These are phyloP conservation scores for Xylaria sp. DNA, from an alignment of 2,329 filamentous ascomycete species.

Conservation along the genomic window DNA sequence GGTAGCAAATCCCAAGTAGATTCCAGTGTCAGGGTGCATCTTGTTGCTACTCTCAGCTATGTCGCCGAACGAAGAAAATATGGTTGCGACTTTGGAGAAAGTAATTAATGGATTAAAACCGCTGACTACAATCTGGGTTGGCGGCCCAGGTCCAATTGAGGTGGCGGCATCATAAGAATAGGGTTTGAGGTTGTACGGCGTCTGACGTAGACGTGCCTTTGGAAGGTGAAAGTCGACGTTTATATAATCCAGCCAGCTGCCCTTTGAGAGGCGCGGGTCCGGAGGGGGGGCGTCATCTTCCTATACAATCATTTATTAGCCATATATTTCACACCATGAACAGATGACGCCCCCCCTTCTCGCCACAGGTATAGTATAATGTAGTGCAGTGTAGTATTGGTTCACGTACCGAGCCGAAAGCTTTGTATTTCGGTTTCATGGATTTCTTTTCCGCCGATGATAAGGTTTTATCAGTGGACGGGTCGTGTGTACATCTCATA, in stretches of 20 bases:
- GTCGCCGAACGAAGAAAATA: constrained; percentile 85
- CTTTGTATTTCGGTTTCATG: constrained; percentile 70
- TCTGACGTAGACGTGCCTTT: constrained; percentile 76
- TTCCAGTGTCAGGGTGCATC: constrained; percentile 93
- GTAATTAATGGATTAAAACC: constrained; percentile 93
- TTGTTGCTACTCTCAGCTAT: constrained; percentile 93
- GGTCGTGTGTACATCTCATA: constrained; percentile 71
- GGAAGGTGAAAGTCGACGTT: constrained; percentile 75
- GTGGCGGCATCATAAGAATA: constrained; percentile 85
- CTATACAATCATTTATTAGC: constrained; percentile 75
- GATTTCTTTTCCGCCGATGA: constrained; percentile 67
- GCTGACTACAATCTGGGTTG: constrained; percentile 91
- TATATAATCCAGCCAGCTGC: constrained; percentile 74
- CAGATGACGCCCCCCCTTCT: constrained; percentile 73
- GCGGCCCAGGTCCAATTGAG: constrained; percentile 88
- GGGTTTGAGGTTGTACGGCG: constrained; percentile 82
- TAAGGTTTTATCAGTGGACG: constrained; percentile 54
- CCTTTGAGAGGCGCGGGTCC: constrained; percentile 83
- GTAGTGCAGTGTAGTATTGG: constrained; percentile 50
- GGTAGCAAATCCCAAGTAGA: constrained; percentile 91
- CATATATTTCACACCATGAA: constrained; percentile 60
- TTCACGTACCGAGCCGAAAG: constrained; percentile 74
- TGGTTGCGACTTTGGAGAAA: constrained; percentile 78
- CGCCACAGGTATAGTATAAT: constrained; percentile 52
- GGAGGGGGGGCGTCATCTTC: constrained; percentile 81